These are phyloP conservation scores for Barnettozyma pratensis DNA, from an alignment of 805 yeast genomes.

Conservation along the genomic window DNA sequence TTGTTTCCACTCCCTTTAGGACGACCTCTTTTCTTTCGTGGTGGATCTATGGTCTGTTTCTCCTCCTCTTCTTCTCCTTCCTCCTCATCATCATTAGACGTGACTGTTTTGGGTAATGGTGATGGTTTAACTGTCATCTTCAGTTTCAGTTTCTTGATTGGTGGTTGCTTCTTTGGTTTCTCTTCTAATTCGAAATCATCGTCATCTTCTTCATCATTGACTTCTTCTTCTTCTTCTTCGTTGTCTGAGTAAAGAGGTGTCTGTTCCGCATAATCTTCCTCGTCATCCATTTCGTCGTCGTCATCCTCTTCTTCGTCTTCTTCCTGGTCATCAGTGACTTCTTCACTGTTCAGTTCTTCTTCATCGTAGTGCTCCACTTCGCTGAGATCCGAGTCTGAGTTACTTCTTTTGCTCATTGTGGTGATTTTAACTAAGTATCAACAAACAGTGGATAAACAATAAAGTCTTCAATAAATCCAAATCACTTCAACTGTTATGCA, in stretches of 20 bases:
- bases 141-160: slow-evolving; percentile 12
- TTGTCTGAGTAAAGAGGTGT: slow-evolving; percentile 10
- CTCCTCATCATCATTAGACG: neutral
- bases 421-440: neutral
- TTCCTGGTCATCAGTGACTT: slow-evolving; percentile 14
- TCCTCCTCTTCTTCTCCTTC: slow-evolving; percentile 1
- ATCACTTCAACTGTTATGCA: no score
- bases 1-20: neutral
- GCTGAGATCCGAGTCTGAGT: slow-evolving; percentile 6
- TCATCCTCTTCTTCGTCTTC: slow-evolving; percentile 14
- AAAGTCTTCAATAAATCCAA: no score
- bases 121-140: slow-evolving; percentile 10
- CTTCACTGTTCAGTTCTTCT: slow-evolving; percentile 15
- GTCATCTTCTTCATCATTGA: slow-evolving; percentile 7
- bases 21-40: neutral
- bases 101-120: neutral
- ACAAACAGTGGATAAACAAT: neutral
- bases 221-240: slow-evolving; percentile 13
- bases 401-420: neutral
- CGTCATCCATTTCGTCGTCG: slow-evolving; percentile 7
- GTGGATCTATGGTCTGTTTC: neutral
- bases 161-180: slow-evolving; percentile 7
- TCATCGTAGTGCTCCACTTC: slow-evolving; percentile 10
- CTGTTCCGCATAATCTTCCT: neutral
- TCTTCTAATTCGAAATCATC: slow-evolving; percentile 5